These are phyloP conservation scores for Chlamydomonas sphaeroides DNA, from an alignment of 139 green algal genomes.

Conservation along the genomic window DNA sequence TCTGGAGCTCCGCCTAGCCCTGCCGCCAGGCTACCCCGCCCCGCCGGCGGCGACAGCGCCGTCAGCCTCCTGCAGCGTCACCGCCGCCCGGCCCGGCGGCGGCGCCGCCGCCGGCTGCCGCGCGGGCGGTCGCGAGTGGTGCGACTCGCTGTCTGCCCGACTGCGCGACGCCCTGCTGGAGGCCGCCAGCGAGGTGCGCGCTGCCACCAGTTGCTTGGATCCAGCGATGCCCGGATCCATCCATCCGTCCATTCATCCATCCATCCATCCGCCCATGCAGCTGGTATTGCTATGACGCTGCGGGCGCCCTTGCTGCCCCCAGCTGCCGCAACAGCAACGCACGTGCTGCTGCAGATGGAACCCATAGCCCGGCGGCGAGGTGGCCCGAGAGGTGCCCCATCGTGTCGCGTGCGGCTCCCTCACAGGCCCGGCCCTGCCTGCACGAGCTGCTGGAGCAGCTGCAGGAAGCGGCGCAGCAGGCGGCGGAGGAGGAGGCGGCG, in stretches of 20 bases:
- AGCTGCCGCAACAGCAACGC: too few species aligned
- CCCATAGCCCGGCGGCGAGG: too few species aligned
- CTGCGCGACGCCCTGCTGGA: neutral
- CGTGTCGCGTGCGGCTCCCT: too few species aligned
- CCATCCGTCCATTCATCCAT: neutral
- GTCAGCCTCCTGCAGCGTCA: neutral
- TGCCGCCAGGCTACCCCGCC: neutral
- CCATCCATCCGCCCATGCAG: too few species aligned
- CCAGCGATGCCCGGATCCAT: too few species aligned
- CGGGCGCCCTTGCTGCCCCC: too few species aligned
- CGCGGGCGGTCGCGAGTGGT: neutral
- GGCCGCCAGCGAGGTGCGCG: neutral
- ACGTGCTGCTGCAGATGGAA: neutral
- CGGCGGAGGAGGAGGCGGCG: neutral
- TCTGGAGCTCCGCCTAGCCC: neutral
- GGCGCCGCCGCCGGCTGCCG: neutral
- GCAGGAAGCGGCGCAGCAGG: neutral
- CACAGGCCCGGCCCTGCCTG: constrained; percentile 21
- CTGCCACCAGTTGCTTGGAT: too few species aligned
- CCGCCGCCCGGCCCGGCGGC: neutral
- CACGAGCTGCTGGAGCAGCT: constrained; percentile 13
- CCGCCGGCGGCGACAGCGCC: neutral
- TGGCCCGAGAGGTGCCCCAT: neutral
- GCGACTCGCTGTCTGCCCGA: neutral
- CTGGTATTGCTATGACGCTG: neutral